Percentiles rank a stretch among this genome's conserved stretches.
These are phyloP conservation scores for Rhododendron mucronatum DNA, from an alignment of 148 eudicot species.

Conservation along the genomic window DNA sequence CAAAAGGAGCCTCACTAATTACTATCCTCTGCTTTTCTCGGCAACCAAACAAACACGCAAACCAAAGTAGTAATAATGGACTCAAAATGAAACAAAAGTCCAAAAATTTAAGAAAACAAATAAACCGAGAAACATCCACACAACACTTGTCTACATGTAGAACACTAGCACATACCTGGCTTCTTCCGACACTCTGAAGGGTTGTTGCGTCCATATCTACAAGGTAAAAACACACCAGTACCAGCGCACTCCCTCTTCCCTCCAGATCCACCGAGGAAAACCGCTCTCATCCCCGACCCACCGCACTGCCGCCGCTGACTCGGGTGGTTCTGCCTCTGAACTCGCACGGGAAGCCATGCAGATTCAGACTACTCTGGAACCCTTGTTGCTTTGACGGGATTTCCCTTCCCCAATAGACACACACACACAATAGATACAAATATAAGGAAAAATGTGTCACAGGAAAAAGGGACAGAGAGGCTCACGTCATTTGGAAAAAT, in stretches of 20 bases:
- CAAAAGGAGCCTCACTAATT: too few species aligned
- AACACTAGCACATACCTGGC: constrained; percentile 29
- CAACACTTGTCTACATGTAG: background rate
- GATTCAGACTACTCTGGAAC: constrained; percentile 21
- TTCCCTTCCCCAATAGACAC: constrained; percentile 16
- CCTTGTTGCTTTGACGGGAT: constrained; percentile 13
- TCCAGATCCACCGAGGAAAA: constrained; percentile 21
- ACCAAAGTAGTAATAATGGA: background rate
- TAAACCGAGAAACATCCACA: background rate
- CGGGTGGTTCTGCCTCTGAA: constrained; percentile 12
- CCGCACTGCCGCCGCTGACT: constrained; percentile 12
- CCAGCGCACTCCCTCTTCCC: constrained; percentile 54
- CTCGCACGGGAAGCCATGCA: constrained; percentile 40
- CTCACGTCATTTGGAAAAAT: constrained; percentile 16
- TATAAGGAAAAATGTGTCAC: background rate
- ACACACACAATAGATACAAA: background rate
- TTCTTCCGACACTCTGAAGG: constrained; percentile 44
- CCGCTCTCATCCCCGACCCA: constrained; percentile 16
- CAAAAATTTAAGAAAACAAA: background rate
- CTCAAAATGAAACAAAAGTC: background rate
- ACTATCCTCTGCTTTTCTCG: background rate
- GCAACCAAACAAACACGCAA: background rate
- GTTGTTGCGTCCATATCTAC: constrained; percentile 18
- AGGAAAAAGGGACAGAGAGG: background rate
- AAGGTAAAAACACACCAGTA: constrained; percentile 79